Conservation (phyloP, 1,284 basidiomycete genomes). For the Ganoderma boninense region DNA sequence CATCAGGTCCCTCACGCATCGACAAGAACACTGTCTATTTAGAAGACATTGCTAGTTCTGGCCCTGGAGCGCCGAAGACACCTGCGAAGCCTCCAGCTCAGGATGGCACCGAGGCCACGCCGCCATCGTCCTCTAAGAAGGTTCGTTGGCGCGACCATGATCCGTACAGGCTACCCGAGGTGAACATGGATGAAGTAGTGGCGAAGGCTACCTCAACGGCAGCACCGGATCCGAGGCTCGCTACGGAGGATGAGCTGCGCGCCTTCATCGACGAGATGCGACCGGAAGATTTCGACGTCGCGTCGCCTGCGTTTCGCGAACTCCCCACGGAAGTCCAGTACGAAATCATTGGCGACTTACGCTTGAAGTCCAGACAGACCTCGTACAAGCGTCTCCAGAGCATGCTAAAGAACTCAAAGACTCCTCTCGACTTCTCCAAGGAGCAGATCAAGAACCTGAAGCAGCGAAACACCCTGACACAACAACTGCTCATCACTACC, state of each 20-base stretch:
- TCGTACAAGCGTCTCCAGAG: conserved; percentile 91
- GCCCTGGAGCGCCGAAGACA: conserved; percentile 56
- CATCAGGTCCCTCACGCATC: conserved; percentile 48
- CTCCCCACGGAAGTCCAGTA: conserved; percentile 97
- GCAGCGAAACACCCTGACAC: conserved; percentile 92
- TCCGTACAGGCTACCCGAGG: conserved; percentile 83
- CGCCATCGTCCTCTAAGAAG: conserved; percentile 62
- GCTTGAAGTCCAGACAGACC: conserved; percentile 93
- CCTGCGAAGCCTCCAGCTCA: conserved; percentile 50
- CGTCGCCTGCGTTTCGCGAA: conserved; percentile 89
- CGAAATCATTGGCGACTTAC: conserved; percentile 96
- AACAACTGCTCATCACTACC: conserved; percentile 94
- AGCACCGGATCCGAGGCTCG: conserved; percentile 87
- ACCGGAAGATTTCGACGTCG: conserved; percentile 91
- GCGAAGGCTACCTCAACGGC: conserved; percentile 63
- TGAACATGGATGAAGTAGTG: conserved; percentile 68
- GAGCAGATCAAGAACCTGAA: conserved; percentile 93
- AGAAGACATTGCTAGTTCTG: conserved; percentile 77
- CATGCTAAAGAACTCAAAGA: conserved; percentile 86
- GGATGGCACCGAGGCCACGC: conserved; percentile 48
- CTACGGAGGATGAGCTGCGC: conserved; percentile 92
- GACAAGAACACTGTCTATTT: conserved; percentile 83
- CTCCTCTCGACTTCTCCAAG: conserved; percentile 94
- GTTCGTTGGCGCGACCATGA: conserved; percentile 79
- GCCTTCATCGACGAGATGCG: conserved; percentile 93